Base-by-base conservation (phyloP, 805 yeast species). In the Yamadazyma scolyti region DNA sequence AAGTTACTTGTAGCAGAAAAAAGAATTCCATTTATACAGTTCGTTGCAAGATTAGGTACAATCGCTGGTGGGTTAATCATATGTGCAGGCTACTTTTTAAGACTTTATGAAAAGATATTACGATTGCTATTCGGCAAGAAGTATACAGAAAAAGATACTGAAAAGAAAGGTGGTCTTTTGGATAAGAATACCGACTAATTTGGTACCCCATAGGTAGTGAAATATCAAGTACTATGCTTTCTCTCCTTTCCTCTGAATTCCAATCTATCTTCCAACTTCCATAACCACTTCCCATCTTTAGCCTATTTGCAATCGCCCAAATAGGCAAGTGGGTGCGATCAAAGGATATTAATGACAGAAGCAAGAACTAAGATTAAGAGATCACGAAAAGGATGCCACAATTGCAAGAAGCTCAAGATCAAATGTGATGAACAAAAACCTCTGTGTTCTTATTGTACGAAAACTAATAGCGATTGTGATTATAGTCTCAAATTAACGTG, bases 21-120 rank as follows among this genome's bases (percentile, higher is more conserved):
- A 32, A 70, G 97, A 40, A 65, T 90, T 23, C 71, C 90, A 4
- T 90, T 90, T 52, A 52, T 77, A 24, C 85, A 81, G 46, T 90
- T 90, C 56, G 59, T 87, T 6, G 75, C 87, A 8, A 73, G 89
- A 43, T 58, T 89, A 28, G 81, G 82, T 6, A 89, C 95, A 3
- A 81, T 90, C 9, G 51, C 80, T 13, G 95, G 97, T 9, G 96
- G 97, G 9, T 57, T 87, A 9, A 64, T 84, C 34, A 77, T 87
- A 15, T 60, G 77, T 23, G 81, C 81, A 0, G 73, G 80, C 11
- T 86, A 88, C 78, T 23, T 69, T 3, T 83, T 75, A 54, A 69
- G 72, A 43, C 52, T 71, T 4, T 49, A 70, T 15, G 95, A 84
- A 43, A 70, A 68, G 43, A 23, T 71, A n/a, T 48, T 82, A 20